Evolutionary conservation across 768 basidiomycete species (phyloP), one percentile per base, ranked within the genome.

Genomic region (Saitozyma podzolica): DNA sequence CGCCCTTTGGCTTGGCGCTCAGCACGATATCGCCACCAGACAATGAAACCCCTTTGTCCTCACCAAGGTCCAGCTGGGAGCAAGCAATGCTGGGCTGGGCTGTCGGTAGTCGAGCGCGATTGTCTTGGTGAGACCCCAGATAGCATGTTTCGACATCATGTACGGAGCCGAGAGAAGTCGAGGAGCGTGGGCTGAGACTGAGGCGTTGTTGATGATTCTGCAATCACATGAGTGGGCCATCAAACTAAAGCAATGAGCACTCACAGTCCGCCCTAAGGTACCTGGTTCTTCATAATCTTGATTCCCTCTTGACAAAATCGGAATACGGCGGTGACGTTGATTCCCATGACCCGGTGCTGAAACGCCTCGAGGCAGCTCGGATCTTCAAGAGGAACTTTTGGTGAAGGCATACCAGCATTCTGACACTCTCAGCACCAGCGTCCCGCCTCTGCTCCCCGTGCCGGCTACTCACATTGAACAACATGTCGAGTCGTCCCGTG

Each of bases 61-160:
- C 89, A 62, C 89, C 90, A 50, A 92, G 88, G 74, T 92, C 90
- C 52, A 92, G 83, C 72, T 92, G 89, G n/a, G n/a, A n/a, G n/a
- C n/a, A n/a, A n/a, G n/a, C n/a, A n/a, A n/a, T n/a, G n/a, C n/a
- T n/a, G n/a, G 1, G 87, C 88, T 70, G 74, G 84, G 84, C 14
- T 82, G 78, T 8, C 90, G 82, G 0, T 89, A 90, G 68, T 92
- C 90, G n/a, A 93, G 84, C 1, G 86, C 83, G 6, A 86, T 88
- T 50, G 83, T 84, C 78, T 89, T 91, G 8, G 90, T 90, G 7
- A 92, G 78, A 0, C 90, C 90, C 0, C 81, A 72, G 49, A 92
- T 85, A 2, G 88, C 90, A 69, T 92, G 90, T 77, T 92, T 93
- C 8, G 88, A 87, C 56, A 84, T 82, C 0, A 88, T 87, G 74